These are phyloP conservation scores for Geotrichum candidum DNA, from an alignment of 1,139 yeast genomes.

Conservation along the genomic window DNA sequence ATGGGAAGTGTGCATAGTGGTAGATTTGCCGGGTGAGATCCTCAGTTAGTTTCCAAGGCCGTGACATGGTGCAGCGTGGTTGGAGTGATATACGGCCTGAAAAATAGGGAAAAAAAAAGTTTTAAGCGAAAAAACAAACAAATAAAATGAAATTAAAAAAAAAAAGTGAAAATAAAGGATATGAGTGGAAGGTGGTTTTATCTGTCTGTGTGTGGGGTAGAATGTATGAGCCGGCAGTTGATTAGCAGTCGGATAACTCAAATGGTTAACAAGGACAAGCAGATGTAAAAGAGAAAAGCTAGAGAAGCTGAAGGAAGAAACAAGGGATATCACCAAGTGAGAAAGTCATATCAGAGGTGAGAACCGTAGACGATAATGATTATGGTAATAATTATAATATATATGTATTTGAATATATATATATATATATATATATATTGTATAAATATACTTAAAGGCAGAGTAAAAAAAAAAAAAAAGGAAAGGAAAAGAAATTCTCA, in stretches of 20 bases:
- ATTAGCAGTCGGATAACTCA: too few relatives aligned
- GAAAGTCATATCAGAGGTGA: background rate
- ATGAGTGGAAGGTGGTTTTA: too few relatives aligned
- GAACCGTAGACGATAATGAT: too few relatives aligned
- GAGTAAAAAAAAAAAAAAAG: background rate
- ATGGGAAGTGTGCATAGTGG: conserved; percentile 66
- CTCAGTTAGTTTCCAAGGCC: conserved; percentile 15
- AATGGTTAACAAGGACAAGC: too few relatives aligned
- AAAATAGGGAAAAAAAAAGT: background rate
- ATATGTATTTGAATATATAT: too few relatives aligned
- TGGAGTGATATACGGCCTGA: background rate
- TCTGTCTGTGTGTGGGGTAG: too few relatives aligned
- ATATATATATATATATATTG: too few relatives aligned
- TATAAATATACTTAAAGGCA: too few relatives aligned
- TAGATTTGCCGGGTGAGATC: conserved; percentile 36
- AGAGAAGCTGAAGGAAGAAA: too few relatives aligned
- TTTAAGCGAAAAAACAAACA: background rate
- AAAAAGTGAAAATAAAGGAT: background rate
- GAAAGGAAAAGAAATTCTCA: background rate
- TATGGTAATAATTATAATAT: too few relatives aligned
- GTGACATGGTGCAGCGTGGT: conserved; percentile 6
- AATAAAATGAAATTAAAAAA: background rate
- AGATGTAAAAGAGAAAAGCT: too few relatives aligned
- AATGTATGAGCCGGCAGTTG: too few relatives aligned
- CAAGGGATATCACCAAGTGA: background rate